Conservation (phyloP, 164 flowering plant species). For the Macadamia tetraphylla region DNA sequence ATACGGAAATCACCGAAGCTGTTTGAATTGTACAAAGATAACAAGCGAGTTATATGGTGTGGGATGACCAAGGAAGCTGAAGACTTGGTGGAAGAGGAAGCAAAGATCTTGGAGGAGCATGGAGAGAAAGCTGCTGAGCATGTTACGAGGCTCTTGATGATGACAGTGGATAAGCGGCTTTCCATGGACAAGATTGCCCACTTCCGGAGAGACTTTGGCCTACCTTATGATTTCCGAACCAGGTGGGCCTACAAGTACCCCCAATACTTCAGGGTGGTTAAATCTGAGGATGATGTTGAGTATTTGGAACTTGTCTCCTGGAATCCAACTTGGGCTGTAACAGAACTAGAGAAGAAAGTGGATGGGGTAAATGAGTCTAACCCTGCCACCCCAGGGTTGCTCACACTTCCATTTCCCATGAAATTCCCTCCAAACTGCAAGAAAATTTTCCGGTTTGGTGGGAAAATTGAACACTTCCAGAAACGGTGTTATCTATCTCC, state of each 20-base stretch:
- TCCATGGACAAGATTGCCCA: conserved; percentile 69
- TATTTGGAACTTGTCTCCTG: conserved; percentile 74
- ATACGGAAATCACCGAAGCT: conserved; percentile 68
- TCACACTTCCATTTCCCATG: conserved; percentile 72
- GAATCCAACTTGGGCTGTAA: conserved; percentile 87
- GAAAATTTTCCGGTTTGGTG: conserved; percentile 53
- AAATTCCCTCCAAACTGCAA: conserved; percentile 72
- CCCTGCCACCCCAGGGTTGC: conserved; percentile 52
- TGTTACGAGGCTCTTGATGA: conserved; percentile 79
- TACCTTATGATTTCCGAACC: conserved; percentile 69
- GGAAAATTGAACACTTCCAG: conserved; percentile 74
- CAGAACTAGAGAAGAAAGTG: conserved; percentile 75
- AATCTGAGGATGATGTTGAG: conserved; percentile 44
- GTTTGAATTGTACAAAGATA: conserved; percentile 77
- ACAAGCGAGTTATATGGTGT: conserved; percentile 63
- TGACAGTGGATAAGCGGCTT: conserved; percentile 68
- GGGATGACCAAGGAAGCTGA: conserved; percentile 78
- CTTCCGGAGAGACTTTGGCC: conserved; percentile 81
- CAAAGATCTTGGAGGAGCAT: conserved; percentile 36
- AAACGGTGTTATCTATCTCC: conserved; percentile 74
- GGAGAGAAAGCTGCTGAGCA: conserved; percentile 59
- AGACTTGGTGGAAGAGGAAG: conserved; percentile 64
- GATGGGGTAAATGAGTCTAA: conserved; percentile 22
- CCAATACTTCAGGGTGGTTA: conserved; percentile 52
- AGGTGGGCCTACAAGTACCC: conserved; percentile 65